Percentiles rank a stretch among this genome's conserved stretches.
Evolutionary conservation across 2,329 filamentous ascomycete genomes (phyloP).

Genomic region (Didymella arachidicola): DNA sequence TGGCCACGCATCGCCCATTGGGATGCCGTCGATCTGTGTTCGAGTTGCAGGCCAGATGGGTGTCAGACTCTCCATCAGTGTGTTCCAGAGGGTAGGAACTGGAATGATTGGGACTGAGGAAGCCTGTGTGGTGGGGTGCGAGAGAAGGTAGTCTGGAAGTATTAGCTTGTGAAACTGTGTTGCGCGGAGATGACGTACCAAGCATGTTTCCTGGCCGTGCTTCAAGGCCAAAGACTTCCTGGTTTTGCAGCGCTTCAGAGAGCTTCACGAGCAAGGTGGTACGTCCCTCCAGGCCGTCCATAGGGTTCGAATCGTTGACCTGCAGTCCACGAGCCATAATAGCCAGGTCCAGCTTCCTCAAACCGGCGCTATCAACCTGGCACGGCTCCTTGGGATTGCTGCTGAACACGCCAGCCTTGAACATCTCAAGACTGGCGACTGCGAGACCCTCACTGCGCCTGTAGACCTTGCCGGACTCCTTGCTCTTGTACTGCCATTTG

Average conservation of each 20-base stretch:
- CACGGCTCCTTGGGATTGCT: constrained; percentile 80
- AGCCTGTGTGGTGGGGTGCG: constrained; percentile 87
- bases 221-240: constrained; percentile 83
- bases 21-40: constrained; percentile 84
- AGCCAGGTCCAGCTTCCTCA: constrained; percentile 76
- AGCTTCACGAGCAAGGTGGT: constrained; percentile 80
- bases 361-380: constrained; percentile 85
- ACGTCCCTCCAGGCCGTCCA: constrained; percentile 86
- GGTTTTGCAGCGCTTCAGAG: constrained; percentile 77
- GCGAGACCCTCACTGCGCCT: constrained; percentile 88
- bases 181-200: constrained; percentile 61
- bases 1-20: constrained; percentile 93
- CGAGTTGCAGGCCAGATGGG: constrained; percentile 89
- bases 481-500: constrained; percentile 90
- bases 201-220: constrained; percentile 93
- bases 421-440: constrained; percentile 84
- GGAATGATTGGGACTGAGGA: constrained; percentile 87
- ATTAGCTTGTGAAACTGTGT: constrained; percentile 20
- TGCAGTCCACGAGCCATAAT: constrained; percentile 83
- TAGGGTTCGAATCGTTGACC: constrained; percentile 78
- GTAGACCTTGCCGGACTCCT: constrained; percentile 83
- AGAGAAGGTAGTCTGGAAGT: constrained; percentile 81
- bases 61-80: constrained; percentile 85
- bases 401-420: constrained; percentile 89
- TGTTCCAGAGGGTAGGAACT: constrained; percentile 86